phyloP scores from a whole-genome alignment of 345 rosid genomes.

The Rhizophora apiculata region DNA sequence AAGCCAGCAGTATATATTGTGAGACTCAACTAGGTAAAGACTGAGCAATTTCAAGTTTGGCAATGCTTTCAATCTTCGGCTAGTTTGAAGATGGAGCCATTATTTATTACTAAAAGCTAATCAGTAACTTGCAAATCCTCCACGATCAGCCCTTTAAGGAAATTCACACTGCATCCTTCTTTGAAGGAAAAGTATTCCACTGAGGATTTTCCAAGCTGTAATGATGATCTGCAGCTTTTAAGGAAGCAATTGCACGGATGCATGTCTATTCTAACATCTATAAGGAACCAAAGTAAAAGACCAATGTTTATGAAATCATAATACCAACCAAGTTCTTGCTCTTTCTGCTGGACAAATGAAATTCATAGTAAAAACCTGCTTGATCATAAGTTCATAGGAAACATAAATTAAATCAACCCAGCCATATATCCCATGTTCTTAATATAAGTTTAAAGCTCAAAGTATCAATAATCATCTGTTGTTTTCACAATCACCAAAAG shows the following conservation, averaged over 20 bases:
- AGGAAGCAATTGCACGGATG: neutral
- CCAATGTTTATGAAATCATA: neutral
- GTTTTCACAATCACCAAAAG: constrained; percentile 9
- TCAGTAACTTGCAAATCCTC: neutral
- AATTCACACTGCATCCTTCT: neutral
- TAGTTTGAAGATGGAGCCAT: neutral
- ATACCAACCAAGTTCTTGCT: too few relatives aligned
- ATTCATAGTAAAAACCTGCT: too few relatives aligned
- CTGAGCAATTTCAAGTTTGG: neutral
- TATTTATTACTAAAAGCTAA: too few relatives aligned
- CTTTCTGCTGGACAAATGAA: too few relatives aligned
- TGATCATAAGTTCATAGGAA: too few relatives aligned
- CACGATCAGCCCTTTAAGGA: too few relatives aligned
- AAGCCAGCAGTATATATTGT: neutral
- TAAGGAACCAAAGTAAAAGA: too few relatives aligned
- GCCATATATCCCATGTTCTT: neutral
- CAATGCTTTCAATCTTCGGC: neutral
- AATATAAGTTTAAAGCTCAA: constrained; percentile 8
- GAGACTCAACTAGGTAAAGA: neutral
- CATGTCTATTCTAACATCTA: too few relatives aligned
- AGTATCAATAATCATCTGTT: neutral
- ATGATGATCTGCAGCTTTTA: neutral
- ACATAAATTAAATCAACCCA: too few relatives aligned
- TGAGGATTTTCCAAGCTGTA: neutral
- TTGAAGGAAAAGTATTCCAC: neutral